A percentile compares a stretch with the other conserved stretches of the same genome.
Conservation (phyloP, 2,329 filamentous ascomycete species). For the Penicillium corylophilum region DNA sequence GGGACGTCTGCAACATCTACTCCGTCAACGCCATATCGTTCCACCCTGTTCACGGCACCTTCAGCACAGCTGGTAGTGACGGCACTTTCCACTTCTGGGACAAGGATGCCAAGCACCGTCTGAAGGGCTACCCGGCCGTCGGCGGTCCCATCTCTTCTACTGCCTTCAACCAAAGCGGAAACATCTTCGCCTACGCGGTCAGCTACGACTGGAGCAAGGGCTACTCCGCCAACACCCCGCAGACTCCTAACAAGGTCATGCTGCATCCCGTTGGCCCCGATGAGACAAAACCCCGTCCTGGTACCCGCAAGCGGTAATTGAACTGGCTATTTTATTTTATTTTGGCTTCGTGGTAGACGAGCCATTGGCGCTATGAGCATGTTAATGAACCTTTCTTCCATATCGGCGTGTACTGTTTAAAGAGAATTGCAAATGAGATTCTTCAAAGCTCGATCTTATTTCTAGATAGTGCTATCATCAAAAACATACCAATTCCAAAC, state of each 20-base stretch:
- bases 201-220: constrained; percentile 99
- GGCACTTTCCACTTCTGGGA: constrained; percentile 83
- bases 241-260: constrained; percentile 74
- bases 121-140: constrained; percentile 83
- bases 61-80: constrained; percentile 92
- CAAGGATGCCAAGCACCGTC: constrained; percentile 81
- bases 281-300: constrained; percentile 60
- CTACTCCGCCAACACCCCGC: constrained; percentile 76
- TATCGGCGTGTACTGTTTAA: constrained; percentile 23
- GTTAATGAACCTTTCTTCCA: constrained; percentile 24
- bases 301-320: constrained; percentile 43
- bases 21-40: constrained; percentile 97
- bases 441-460: constrained; percentile 6
- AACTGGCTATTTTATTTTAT: constrained; percentile 3
- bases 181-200: constrained; percentile 82
- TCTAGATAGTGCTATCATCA: not conserved
- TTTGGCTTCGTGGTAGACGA: constrained; percentile 6
- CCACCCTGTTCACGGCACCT: constrained; percentile 96
- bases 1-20: constrained; percentile 82
- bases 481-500: not conserved
- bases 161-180: constrained; percentile 84
- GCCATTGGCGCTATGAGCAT: constrained; percentile 26
- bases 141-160: constrained; percentile 87
- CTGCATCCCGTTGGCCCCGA: constrained; percentile 72
- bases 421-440: constrained; percentile 20